A percentile compares a stretch with the other conserved stretches of the same genome.
Conservation (phyloP, 306 rosid genomes). For the Rosa lucieae region DNA sequence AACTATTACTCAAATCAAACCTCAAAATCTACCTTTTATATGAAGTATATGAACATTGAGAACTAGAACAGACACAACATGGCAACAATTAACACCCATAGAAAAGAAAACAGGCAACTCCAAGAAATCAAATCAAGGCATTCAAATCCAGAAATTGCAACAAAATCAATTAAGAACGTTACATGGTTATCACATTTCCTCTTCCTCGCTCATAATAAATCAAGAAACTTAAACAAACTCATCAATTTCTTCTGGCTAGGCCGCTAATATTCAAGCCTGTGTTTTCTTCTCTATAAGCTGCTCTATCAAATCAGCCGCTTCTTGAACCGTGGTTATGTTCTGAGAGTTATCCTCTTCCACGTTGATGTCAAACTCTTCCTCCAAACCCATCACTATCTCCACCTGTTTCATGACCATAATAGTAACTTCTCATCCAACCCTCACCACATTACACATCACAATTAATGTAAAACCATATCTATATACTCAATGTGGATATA, state of each 20-base stretch:
- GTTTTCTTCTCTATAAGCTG: conserved; percentile 34
- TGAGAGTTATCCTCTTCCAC: conserved; percentile 46
- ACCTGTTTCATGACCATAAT: conserved; percentile 23
- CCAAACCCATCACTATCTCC: conserved; percentile 46
- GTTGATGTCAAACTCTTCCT: conserved; percentile 46
- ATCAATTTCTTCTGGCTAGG: background rate
- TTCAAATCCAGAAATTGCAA: background rate
- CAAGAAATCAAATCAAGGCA: background rate
- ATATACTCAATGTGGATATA: background rate
- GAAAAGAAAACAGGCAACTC: background rate
- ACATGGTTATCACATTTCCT: background rate
- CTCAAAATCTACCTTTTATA: background rate
- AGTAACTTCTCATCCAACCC: background rate
- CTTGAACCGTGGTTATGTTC: conserved; percentile 47
- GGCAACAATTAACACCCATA: background rate
- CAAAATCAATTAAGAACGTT: background rate
- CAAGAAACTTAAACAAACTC: background rate
- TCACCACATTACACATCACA: background rate
- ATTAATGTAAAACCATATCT: background rate
- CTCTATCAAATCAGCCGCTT: conserved; percentile 52
- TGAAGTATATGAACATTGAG: background rate
- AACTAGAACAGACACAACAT: background rate
- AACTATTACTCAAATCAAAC: background rate
- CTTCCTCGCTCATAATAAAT: background rate
- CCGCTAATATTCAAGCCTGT: conserved; percentile 8